Conservation (phyloP, 2,329 filamentous ascomycete genomes). For the Shiraia sp. region DNA sequence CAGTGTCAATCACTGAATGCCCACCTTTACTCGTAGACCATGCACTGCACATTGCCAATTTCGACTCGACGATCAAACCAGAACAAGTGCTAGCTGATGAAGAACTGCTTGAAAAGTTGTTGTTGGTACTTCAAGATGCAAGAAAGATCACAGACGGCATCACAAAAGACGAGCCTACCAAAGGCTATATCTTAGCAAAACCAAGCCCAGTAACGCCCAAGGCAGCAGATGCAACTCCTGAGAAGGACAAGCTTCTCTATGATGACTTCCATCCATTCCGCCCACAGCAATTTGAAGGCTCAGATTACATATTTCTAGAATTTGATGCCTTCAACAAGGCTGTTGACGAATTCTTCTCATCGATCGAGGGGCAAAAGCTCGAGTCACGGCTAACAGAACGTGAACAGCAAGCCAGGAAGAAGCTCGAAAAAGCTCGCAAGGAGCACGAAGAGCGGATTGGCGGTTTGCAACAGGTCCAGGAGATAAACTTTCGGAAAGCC, state of each 20-base stretch:
- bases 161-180: constrained; percentile 65
- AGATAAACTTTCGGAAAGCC: constrained; percentile 83
- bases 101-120: constrained; percentile 65
- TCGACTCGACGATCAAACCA: constrained; percentile 70
- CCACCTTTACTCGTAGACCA: constrained; percentile 89
- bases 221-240: constrained; percentile 48
- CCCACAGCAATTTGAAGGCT: constrained; percentile 76
- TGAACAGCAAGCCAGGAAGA: constrained; percentile 78
- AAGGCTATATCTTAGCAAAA: constrained; percentile 88
- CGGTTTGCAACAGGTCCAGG: constrained; percentile 78
- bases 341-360: constrained; percentile 96
- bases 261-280: constrained; percentile 95
- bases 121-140: constrained; percentile 71
- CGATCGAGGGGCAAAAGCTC: constrained; percentile 89
- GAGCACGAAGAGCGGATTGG: constrained; percentile 87
- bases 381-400: constrained; percentile 81
- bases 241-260: constrained; percentile 65
- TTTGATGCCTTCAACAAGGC: constrained; percentile 89
- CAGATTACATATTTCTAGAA: constrained; percentile 68
- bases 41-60: constrained; percentile 69
- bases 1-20: constrained; percentile 82
- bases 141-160: constrained; percentile 70
- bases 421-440: constrained; percentile 79
- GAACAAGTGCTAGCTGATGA: constrained; percentile 72
- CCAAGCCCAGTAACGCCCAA: constrained; percentile 40